Conservation (phyloP, 1,284 basidiomycete species). For the Coniferiporia sulphurascens region DNA sequence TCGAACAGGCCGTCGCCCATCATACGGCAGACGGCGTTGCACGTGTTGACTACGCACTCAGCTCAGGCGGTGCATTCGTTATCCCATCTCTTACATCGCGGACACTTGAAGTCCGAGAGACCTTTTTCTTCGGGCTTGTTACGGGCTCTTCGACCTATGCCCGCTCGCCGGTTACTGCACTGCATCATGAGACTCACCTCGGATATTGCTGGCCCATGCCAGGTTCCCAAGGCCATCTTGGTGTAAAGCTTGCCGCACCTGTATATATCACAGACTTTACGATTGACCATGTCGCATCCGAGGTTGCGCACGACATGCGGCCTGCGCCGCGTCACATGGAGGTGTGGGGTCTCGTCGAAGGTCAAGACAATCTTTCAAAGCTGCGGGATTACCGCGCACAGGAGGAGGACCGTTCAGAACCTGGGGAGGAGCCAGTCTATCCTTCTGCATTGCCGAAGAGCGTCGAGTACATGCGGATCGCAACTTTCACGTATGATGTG, state of each 20-base stretch:
- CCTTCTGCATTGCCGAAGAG: conserved; percentile 48
- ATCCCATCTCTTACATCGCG: conserved; percentile 79
- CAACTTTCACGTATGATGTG: conserved; percentile 78
- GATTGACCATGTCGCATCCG: conserved; percentile 82
- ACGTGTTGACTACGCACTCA: conserved; percentile 80
- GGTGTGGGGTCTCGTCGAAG: conserved; percentile 84
- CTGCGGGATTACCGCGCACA: conserved; percentile 45
- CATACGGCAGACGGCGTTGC: conserved; percentile 72
- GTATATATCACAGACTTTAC: conserved; percentile 74
- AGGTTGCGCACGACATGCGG: conserved; percentile 72
- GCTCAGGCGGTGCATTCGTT: conserved; percentile 75
- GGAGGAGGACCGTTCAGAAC: conserved; percentile 37
- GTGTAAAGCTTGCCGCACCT: conserved; percentile 69
- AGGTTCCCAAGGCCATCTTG: conserved; percentile 75
- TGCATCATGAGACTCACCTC: conserved; percentile 76
- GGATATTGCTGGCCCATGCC: conserved; percentile 94
- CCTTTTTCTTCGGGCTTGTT: conserved; percentile 46
- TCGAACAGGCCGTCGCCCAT: conserved; percentile 64
- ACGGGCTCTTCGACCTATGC: conserved; percentile 66
- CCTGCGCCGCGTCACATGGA: conserved; percentile 85
- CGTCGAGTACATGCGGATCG: conserved; percentile 66
- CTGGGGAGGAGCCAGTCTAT: conserved; percentile 34
- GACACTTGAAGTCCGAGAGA: conserved; percentile 64
- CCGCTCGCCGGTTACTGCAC: conserved; percentile 75
- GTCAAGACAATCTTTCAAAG: conserved; percentile 61